phyloP scores from a whole-genome alignment of 352 stramenopile genomes.

The Globisporangium camurandrum region DNA sequence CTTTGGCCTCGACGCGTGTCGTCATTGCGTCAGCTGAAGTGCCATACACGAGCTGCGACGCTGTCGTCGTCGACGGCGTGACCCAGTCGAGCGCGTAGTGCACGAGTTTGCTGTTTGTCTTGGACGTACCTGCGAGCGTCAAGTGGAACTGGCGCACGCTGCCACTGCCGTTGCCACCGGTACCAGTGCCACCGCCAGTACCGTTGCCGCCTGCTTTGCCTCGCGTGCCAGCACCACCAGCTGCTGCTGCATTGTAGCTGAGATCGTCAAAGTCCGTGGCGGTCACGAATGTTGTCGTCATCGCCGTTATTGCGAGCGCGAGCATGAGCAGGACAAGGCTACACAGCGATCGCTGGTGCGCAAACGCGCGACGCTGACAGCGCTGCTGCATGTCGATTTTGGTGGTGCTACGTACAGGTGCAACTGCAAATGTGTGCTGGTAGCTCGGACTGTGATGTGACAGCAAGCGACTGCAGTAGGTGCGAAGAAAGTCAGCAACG shows the following conservation, averaged over 20 bases:
- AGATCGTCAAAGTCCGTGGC: slow-evolving; percentile 4
- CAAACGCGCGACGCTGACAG: background rate
- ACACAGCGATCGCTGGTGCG: background rate
- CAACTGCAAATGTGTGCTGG: too few species aligned
- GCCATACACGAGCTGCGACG: slow-evolving; percentile 36
- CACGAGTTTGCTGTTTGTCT: slow-evolving; percentile 14
- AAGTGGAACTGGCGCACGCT: slow-evolving; percentile 52
- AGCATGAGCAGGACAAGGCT: background rate
- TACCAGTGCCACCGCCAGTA: background rate
- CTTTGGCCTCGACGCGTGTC: slow-evolving; percentile 24
- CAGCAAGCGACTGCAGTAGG: too few species aligned
- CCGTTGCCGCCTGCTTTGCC: background rate
- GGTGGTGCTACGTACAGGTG: too few species aligned
- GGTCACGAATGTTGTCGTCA: background rate
- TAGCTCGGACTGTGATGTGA: too few species aligned
- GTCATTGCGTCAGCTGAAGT: slow-evolving; percentile 27
- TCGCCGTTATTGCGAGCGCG: too few species aligned
- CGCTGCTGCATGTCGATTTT: too few species aligned
- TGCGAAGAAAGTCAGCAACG: too few species aligned
- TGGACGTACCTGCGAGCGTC: slow-evolving; percentile 30
- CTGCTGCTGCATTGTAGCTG: background rate
- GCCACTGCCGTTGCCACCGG: background rate
- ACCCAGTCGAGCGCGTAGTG: slow-evolving; percentile 77
- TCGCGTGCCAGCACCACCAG: background rate
- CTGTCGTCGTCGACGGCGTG: slow-evolving; percentile 22